Conservation (phyloP, 192 early-diverging fungal species). For the Neocallimastix lanati region DNA sequence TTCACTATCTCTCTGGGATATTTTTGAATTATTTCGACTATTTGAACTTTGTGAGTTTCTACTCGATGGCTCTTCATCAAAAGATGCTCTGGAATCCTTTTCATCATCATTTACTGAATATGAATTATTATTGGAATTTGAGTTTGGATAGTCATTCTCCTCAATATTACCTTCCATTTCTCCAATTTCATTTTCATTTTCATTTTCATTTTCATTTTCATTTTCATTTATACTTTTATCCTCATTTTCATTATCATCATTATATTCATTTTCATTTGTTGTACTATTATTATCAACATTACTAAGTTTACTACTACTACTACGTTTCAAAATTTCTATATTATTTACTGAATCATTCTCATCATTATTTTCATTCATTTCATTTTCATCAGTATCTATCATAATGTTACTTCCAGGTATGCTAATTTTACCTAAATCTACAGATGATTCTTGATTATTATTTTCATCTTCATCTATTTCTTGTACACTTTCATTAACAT, state of each 20-base stretch:
- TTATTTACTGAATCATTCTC: neutral
- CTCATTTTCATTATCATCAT: too few relatives aligned
- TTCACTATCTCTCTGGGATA: neutral
- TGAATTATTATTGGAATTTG: too few relatives aligned
- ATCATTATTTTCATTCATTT: neutral
- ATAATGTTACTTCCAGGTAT: neutral
- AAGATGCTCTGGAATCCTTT: too few relatives aligned
- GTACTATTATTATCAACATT: neutral
- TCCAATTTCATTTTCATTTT: too few relatives aligned
- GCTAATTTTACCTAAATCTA: neutral
- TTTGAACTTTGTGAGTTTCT: too few relatives aligned
- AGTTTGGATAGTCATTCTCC: too few relatives aligned
- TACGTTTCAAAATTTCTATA: neutral
- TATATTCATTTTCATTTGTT: too few relatives aligned
- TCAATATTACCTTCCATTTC: too few relatives aligned
- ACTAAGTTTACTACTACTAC: too few relatives aligned
- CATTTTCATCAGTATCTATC: neutral
- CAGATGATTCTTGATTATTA: neutral
- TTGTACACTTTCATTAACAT: neutral
- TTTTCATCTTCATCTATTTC: neutral
- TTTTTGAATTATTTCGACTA: neutral
- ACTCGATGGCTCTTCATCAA: too few relatives aligned
- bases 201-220: too few relatives aligned
- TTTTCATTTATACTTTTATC: too few relatives aligned
- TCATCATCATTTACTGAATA: neutral